phyloP scores from a whole-genome alignment of 257 asterid species.

The Galeopsis tetrahit region DNA sequence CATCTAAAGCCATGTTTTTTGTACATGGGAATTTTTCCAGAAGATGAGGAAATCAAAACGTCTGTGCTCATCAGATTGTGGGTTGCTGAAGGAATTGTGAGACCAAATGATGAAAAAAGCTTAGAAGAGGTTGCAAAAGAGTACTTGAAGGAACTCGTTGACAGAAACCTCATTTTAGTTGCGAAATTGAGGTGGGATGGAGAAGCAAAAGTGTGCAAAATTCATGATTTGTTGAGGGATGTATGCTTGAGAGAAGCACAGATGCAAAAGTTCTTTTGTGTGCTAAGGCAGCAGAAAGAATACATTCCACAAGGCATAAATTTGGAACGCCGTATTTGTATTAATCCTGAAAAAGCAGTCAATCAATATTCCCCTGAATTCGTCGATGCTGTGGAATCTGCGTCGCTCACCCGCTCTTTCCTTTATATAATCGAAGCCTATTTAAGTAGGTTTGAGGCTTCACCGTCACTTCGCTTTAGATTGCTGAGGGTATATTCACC shows the following conservation, averaged over 20 bases:
- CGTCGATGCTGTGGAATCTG: no score
- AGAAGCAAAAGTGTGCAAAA: not conserved
- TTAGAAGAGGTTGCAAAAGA: not conserved
- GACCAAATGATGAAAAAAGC: not conserved
- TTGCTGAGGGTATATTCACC: no score
- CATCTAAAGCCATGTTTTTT: not conserved
- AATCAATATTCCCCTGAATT: no score
- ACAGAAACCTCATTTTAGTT: not conserved
- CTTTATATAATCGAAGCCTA: no score
- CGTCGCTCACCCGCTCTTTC: no score
- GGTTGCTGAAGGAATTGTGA: not conserved
- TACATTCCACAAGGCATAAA: no score
- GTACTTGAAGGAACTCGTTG: not conserved
- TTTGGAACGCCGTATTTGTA: no score
- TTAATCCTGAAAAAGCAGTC: no score
- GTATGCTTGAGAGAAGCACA: not conserved
- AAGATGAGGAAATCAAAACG: not conserved
- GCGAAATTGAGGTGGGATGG: not conserved
- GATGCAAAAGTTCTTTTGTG: not conserved
- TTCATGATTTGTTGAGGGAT: conserved; percentile 17
- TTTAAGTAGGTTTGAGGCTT: no score
- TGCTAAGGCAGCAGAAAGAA: no score
- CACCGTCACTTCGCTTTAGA: no score
- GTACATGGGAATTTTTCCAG: not conserved
- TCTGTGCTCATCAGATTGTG: not conserved